These are phyloP conservation scores for Pezicula neosporulosa DNA, from an alignment of 2,329 filamentous ascomycete genomes.

Conservation along the genomic window DNA sequence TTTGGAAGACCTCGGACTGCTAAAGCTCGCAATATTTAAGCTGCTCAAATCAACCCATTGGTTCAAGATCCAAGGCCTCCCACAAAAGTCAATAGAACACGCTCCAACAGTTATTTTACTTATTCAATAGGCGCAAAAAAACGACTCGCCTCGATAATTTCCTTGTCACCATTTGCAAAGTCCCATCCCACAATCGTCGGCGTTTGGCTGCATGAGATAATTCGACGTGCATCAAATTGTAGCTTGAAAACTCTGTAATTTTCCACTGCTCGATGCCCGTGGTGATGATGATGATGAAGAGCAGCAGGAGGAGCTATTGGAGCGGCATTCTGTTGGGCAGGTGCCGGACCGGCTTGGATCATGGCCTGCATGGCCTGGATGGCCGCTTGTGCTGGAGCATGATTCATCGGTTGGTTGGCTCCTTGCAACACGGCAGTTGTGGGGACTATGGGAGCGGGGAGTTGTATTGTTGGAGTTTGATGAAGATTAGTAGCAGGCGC, in stretches of 20 bases:
- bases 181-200: constrained; percentile 95
- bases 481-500: neutral
- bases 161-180: constrained; percentile 82
- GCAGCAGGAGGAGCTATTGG: constrained; percentile 3
- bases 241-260: constrained; percentile 82
- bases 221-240: constrained; percentile 89
- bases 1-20: too few species aligned
- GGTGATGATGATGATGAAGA: constrained; percentile 18
- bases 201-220: constrained; percentile 93
- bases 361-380: neutral
- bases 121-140: constrained; percentile 70
- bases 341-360: neutral
- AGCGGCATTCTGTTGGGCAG: constrained; percentile 1
- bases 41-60: too few species aligned
- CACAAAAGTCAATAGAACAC: too few species aligned
- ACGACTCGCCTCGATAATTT: constrained; percentile 71
- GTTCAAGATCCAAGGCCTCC: too few species aligned
- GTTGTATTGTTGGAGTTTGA: constrained; percentile 6
- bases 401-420: neutral
- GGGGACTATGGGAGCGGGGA: constrained; percentile 14
- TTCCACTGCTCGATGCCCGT: constrained; percentile 25
- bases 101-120: neutral
- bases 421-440: constrained; percentile 35
- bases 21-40: too few species aligned
- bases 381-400: constrained; percentile 2